Percentiles rank a stretch among this genome's conserved stretches.
Evolutionary conservation across 805 yeast species (phyloP).

Genomic region (Ogataea haglerorum): DNA sequence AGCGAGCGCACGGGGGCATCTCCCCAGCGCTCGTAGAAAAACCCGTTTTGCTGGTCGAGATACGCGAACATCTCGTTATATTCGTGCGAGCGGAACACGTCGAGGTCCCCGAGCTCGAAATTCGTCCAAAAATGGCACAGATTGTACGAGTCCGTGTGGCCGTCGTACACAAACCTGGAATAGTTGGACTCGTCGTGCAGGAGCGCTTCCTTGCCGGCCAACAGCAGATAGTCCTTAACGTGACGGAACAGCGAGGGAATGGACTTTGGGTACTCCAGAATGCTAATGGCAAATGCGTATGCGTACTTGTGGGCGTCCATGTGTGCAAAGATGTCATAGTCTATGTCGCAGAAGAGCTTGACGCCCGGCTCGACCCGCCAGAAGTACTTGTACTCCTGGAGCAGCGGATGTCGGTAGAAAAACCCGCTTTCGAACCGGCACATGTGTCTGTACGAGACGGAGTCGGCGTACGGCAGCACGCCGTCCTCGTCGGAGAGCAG

Average conservation of each 20-base stretch:
- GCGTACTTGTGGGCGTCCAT: slow-evolving; percentile 66
- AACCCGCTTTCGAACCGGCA: slow-evolving; percentile 86
- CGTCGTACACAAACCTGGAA: slow-evolving; percentile 61
- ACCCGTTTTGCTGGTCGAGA: slow-evolving; percentile 77
- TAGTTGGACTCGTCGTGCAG: slow-evolving; percentile 35
- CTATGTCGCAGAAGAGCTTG: slow-evolving; percentile 71
- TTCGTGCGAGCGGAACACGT: slow-evolving; percentile 66
- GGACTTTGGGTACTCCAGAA: slow-evolving; percentile 67
- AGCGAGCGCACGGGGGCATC: slow-evolving; percentile 81
- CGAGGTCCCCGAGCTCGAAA: slow-evolving; percentile 74
- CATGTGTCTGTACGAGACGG: slow-evolving; percentile 75
- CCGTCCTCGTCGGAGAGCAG: slow-evolving; percentile 29
- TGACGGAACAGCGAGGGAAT: slow-evolving; percentile 50
- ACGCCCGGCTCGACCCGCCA: slow-evolving; percentile 93
- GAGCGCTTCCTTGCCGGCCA: slow-evolving; percentile 36
- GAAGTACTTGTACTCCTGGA: slow-evolving; percentile 73
- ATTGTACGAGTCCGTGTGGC: slow-evolving; percentile 59
- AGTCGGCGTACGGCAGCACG: slow-evolving; percentile 57
- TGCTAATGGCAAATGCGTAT: slow-evolving; percentile 73
- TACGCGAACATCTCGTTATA: slow-evolving; percentile 63
- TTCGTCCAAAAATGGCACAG: slow-evolving; percentile 88
- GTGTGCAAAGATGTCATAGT: slow-evolving; percentile 67
- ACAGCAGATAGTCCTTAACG: slow-evolving; percentile 34
- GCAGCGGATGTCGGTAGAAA: slow-evolving; percentile 67
- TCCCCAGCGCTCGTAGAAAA: slow-evolving; percentile 89